Evolutionary conservation across 495 filamentous ascomycete genomes (phyloP).

Genomic region (Tuber microsphaerosporum): DNA sequence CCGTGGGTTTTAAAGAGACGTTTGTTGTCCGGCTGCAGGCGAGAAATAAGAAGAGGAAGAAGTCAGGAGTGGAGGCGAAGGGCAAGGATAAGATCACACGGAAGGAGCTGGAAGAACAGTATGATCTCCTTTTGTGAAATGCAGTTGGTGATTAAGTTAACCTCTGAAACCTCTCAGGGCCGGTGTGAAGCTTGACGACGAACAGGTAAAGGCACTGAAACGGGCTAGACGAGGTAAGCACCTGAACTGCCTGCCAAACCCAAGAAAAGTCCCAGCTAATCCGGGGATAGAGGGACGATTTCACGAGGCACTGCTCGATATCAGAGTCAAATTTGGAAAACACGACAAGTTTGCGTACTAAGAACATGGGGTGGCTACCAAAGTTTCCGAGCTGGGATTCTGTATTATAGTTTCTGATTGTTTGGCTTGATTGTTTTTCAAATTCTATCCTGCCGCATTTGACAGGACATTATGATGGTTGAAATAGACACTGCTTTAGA

Average conservation of each 20-base stretch:
- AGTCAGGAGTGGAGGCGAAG: slow-evolving; percentile 64
- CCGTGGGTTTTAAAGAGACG: slow-evolving; percentile 65
- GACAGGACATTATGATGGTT: neutral
- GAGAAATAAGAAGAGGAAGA: slow-evolving; percentile 71
- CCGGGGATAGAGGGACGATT: slow-evolving; percentile 65
- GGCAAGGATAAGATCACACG: slow-evolving; percentile 74
- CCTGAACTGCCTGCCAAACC: neutral
- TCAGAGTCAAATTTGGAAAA: slow-evolving; percentile 80
- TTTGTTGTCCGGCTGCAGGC: slow-evolving; percentile 89
- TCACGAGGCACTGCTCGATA: slow-evolving; percentile 77
- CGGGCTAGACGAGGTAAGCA: slow-evolving; percentile 55
- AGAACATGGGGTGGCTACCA: neutral
- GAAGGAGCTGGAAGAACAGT: slow-evolving; percentile 70
- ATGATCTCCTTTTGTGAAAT: slow-evolving; percentile 34
- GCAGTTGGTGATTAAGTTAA: neutral
- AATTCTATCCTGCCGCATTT: neutral
- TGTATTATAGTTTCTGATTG: neutral
- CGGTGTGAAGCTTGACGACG: slow-evolving; percentile 60
- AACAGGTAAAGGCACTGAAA: slow-evolving; percentile 77
- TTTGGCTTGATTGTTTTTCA: neutral
- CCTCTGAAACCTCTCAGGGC: slow-evolving; percentile 50
- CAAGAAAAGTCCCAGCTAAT: slow-evolving; percentile 11
- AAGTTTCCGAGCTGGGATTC: neutral
- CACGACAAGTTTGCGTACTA: slow-evolving; percentile 82
- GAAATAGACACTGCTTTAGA: neutral